These are phyloP conservation scores for Schoenoplectus triqueter DNA, from an alignment of 202 grass and related monocot genomes.

Conservation along the genomic window DNA sequence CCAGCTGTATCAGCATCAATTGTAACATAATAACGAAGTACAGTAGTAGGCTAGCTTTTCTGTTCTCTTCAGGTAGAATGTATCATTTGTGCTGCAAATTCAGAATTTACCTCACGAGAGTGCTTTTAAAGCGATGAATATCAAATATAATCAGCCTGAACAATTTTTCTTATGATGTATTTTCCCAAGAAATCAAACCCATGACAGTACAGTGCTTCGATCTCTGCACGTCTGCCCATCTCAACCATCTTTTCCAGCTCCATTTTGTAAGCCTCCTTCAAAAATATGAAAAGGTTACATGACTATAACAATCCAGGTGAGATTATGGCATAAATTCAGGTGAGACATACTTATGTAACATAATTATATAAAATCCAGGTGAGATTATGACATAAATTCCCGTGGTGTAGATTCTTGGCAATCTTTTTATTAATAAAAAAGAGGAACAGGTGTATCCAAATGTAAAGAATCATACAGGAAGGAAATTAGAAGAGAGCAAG, in stretches of 20 bases:
- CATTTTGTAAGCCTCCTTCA: conserved; percentile 61
- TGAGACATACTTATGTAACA: not conserved
- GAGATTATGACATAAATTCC: not conserved
- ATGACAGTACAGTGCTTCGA: conserved; percentile 81
- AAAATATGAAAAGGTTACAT: conserved; percentile 6
- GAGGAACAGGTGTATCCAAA: not conserved
- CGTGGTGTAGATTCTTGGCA: not conserved
- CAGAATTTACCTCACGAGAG: not conserved
- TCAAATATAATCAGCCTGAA: conserved; percentile 87
- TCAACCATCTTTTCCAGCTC: conserved; percentile 76
- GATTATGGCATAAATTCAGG: not conserved
- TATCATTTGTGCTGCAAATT: not conserved
- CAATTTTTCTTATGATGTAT: conserved; percentile 82
- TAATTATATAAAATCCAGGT: not conserved
- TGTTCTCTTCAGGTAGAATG: not conserved
- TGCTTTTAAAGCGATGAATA: not conserved
- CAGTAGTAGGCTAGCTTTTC: conserved; percentile 1
- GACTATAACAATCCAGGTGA: not conserved
- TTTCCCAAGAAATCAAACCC: conserved; percentile 92
- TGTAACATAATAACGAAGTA: not conserved
- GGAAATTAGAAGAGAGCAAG: conserved; percentile 73
- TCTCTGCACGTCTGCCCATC: conserved; percentile 66
- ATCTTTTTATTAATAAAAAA: conserved; percentile 14
- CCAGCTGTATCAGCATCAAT: not conserved
- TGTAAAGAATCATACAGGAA: conserved; percentile 57